Percentiles rank a stretch among this genome's conserved stretches.
Evolutionary conservation across 2,329 filamentous ascomycete genomes (phyloP).

Genomic region (Aspergillus udagawae): DNA sequence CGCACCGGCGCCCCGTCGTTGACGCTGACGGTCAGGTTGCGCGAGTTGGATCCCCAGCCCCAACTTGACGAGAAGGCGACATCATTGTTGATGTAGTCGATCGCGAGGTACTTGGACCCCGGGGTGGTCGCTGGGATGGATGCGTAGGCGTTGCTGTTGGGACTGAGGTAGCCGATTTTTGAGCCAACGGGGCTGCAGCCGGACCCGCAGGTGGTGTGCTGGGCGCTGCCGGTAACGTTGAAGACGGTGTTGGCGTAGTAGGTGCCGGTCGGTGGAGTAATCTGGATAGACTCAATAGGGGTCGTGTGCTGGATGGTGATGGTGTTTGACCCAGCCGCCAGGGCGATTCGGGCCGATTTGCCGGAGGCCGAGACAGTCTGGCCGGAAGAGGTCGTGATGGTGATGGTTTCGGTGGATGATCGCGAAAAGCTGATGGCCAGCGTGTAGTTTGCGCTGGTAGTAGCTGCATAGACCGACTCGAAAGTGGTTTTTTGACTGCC

Average conservation of each 20-base stretch:
- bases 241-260: slow-evolving; percentile 44
- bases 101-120: slow-evolving; percentile 40
- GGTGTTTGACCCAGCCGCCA: slow-evolving; percentile 24
- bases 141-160: slow-evolving; percentile 29
- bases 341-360: slow-evolving; percentile 11
- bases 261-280: slow-evolving; percentile 19
- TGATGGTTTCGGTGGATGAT: not conserved
- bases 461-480: slow-evolving; percentile 25
- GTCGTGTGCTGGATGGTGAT: slow-evolving; percentile 18
- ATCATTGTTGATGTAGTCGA: slow-evolving; percentile 54
- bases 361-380: not conserved
- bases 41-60: slow-evolving; percentile 45
- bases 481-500: slow-evolving; percentile 12
- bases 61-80: slow-evolving; percentile 43
- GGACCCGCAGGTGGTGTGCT: slow-evolving; percentile 31
- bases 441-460: slow-evolving; percentile 22
- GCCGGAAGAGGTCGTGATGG: slow-evolving; percentile 2
- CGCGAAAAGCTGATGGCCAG: slow-evolving; percentile 17
- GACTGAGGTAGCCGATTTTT: slow-evolving; percentile 41
- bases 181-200: slow-evolving; percentile 42
- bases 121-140: slow-evolving; percentile 29
- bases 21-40: slow-evolving; percentile 50
- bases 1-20: slow-evolving; percentile 43
- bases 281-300: slow-evolving; percentile 16
- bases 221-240: slow-evolving; percentile 33